Base-by-base conservation (phyloP, 148 eudicot genomes). In the Chenopodium quinoa region DNA sequence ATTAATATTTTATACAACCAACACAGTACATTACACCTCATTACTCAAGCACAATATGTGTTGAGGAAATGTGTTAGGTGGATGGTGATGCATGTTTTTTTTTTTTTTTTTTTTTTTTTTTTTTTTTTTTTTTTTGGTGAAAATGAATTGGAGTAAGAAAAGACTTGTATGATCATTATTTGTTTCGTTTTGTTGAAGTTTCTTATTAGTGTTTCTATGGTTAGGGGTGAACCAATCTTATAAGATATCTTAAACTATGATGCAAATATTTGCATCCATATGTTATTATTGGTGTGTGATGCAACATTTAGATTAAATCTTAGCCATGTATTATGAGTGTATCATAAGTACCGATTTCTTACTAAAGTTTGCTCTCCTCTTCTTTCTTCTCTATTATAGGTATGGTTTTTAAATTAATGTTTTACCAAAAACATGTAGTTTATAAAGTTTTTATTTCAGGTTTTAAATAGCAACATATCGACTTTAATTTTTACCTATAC, bases 171-270 rank as follows among this genome's bases (percentile, higher is more conserved):
- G 66, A 62, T 62, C 27, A 62, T 62, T 62, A 62, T 23, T 3
- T 54, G 8, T 34, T 69, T 13, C 60, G 4, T 44, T 67, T 48
- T 22, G 14, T 31, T 77, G 58, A 40, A 34, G 2, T 66, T n/a
- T 78, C 44, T 6, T 40, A 34, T 34, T 34, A 40, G 44, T 5
- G 70, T 76, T 76, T 66, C 64, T 31, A 78, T 50, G 81, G 81
- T 78, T 47, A 64, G 81, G 80, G 62, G 48, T 71, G 74, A 68
- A 29, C 75, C 75, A 68, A 29, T 27, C 75, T 4, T 69, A 48
- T 50, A 50, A 50, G 74, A 78, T 79, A 79, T 54, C 81, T 69
- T 79, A 54, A 52, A 32, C 11, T 79, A 78, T 79, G 52, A 73
- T 20, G 32, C 27, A 78, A 31, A 6, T 34, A n/a, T 46, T 70